Evolutionary conservation across 2,329 filamentous ascomycete genomes (phyloP), one percentile per base, ranked within the genome.

Genomic region (Xenoacremonium recifei): DNA sequence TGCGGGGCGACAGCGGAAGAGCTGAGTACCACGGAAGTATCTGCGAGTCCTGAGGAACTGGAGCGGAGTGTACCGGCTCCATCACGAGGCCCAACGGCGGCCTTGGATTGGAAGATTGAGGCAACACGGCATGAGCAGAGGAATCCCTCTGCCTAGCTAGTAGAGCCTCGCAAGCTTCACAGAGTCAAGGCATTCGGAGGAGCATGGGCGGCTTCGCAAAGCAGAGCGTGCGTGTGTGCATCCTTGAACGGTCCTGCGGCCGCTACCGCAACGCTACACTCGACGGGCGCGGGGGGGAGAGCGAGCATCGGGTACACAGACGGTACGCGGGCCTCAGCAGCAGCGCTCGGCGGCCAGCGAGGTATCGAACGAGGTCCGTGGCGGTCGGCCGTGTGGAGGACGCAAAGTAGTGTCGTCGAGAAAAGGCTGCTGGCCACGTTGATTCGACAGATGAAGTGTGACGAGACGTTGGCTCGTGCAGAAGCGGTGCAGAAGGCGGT

Each of bases 381-480:
- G 50, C 51, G 50, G 49, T 43, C 53, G 45, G 49, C 42, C n/a
- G 48, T 49, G 19, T 18, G 35, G 13, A 21, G 35, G 13, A 18
- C 12, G 13, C 15, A 12, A 12, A 21, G 51, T 50, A 51, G 48
- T 49, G 48, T 55, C 42, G 48, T 50, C 46, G 49, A 47, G 40
- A 47, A 54, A 53, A 54, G 35, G 45, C 37, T 21, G 42, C 44
- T 51, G 44, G 45, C 42, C 47, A 21, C 44, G 30, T 39, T 66
- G 55, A 67, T 73, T 73, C 61, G 70, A 54, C 48, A 15, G 36
- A 37, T 40, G 42, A 44, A 46, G 48, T 72, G 71, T 75, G 71
- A 74, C 64, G 65, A 69, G 51, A 60, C 51, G 48, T 55, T 64
- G 61, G 60, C 64, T 65, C 61, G 64, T 71, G 69, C 70, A 73